Percentiles rank a stretch among this genome's conserved stretches.
phyloP scores from a whole-genome alignment of 768 basidiomycete genomes.

The Russula griseocarnosa region DNA sequence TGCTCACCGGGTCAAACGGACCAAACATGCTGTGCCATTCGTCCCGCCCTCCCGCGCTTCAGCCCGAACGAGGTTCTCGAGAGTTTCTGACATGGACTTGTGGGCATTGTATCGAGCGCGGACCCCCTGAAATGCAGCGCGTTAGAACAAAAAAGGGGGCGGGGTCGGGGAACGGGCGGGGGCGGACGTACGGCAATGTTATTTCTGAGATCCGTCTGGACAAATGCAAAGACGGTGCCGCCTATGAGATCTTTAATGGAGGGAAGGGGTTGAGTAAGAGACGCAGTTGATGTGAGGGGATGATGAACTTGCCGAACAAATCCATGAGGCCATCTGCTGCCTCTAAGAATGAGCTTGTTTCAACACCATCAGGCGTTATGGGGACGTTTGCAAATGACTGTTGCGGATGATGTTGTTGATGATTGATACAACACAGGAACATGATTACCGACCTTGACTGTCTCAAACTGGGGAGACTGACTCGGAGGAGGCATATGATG shows the following conservation, averaged over 20 bases:
- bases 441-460: constrained; percentile 49
- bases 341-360: constrained; percentile 75
- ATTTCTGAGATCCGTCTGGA: constrained; percentile 63
- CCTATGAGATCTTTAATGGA: constrained; percentile 57
- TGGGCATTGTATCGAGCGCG: constrained; percentile 48
- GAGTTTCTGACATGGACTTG: constrained; percentile 46
- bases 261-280: background rate
- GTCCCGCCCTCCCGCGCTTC: constrained; percentile 44
- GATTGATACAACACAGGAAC: constrained; percentile 9
- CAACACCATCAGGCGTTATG: constrained; percentile 69
- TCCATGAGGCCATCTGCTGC: constrained; percentile 82
- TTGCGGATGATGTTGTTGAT: background rate
- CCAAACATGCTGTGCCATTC: constrained; percentile 57
- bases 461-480: constrained; percentile 65
- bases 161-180: background rate
- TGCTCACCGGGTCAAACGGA: constrained; percentile 61
- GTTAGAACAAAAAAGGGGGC: background rate
- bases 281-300: constrained; percentile 6
- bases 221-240: constrained; percentile 65
- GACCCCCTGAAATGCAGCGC: constrained; percentile 50
- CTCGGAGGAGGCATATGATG: constrained; percentile 51
- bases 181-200: constrained; percentile 57
- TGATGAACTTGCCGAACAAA: constrained; percentile 55
- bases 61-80: constrained; percentile 56
- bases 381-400: constrained; percentile 88